Evolutionary conservation across 345 rosid genomes (phyloP).

Genomic region (Populus simonii): DNA sequence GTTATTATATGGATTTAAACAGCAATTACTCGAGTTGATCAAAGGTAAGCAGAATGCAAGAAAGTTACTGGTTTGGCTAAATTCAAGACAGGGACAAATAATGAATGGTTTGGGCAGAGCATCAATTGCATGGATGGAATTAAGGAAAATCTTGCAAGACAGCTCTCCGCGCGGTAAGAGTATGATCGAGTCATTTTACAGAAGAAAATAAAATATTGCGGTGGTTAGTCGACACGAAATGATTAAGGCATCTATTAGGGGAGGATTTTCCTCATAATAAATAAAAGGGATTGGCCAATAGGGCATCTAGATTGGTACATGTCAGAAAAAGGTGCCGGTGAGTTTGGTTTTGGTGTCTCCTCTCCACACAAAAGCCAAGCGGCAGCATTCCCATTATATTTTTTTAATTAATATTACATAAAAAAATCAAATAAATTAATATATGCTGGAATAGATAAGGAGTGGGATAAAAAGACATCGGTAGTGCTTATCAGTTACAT

Average conservation of each 20-base stretch:
- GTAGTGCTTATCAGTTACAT: no score
- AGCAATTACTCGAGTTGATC: not conserved
- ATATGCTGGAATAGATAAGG: not conserved
- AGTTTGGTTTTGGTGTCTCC: not conserved
- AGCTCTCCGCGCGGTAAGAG: not conserved
- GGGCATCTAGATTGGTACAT: not conserved
- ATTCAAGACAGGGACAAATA: not conserved
- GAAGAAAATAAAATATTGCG: not conserved
- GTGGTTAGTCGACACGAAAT: not conserved
- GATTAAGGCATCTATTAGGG: not conserved
- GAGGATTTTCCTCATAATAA: not conserved
- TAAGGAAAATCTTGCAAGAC: no score
- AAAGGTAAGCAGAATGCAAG: not conserved
- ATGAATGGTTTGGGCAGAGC: not conserved
- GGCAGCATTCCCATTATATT: not conserved
- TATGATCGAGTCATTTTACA: not conserved
- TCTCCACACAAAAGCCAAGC: not conserved
- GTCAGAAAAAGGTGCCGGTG: conserved; percentile 4
- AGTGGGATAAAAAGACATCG: conserved; percentile 2
- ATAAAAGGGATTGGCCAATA: not conserved
- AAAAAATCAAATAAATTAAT: no score
- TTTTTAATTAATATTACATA: not conserved
- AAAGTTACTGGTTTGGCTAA: not conserved
- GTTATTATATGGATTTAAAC: not conserved
- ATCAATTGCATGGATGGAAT: no score